phyloP scores from a whole-genome alignment of 768 basidiomycete species.

The Mycena pura region DNA sequence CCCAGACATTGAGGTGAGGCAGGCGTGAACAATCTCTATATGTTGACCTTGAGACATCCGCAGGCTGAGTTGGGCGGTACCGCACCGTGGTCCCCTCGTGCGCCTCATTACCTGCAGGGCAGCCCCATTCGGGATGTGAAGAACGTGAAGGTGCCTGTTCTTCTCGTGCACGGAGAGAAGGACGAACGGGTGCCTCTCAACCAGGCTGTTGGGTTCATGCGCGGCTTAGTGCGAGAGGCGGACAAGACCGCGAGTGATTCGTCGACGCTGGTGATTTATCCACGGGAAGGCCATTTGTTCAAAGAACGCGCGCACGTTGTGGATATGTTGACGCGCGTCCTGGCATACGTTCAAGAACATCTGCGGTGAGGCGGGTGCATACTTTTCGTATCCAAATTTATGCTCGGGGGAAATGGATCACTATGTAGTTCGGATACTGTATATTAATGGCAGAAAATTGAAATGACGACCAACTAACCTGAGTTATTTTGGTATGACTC shows the following conservation, averaged over 20 bases:
- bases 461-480: no score
- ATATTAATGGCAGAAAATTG: no score
- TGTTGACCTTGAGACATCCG: background rate
- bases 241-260: constrained; percentile 12
- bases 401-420: no score
- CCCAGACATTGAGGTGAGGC: constrained; percentile 13
- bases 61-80: constrained; percentile 15
- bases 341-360: constrained; percentile 20
- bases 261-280: constrained; percentile 23
- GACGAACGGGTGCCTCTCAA: constrained; percentile 22
- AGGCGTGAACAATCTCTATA: background rate
- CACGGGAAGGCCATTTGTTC: constrained; percentile 21
- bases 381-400: no score
- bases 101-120: constrained; percentile 12
- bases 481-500: no score
- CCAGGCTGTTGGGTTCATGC: constrained; percentile 25
- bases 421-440: no score
- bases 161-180: constrained; percentile 20
- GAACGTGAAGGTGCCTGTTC: constrained; percentile 21
- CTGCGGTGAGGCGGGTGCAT: no score
- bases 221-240: constrained; percentile 16
- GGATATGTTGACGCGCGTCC: constrained; percentile 20
- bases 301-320: constrained; percentile 18
- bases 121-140: constrained; percentile 23
- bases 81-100: constrained; percentile 16